phyloP scores from a whole-genome alignment of 768 basidiomycete genomes.

The Lyophyllum semitale region DNA sequence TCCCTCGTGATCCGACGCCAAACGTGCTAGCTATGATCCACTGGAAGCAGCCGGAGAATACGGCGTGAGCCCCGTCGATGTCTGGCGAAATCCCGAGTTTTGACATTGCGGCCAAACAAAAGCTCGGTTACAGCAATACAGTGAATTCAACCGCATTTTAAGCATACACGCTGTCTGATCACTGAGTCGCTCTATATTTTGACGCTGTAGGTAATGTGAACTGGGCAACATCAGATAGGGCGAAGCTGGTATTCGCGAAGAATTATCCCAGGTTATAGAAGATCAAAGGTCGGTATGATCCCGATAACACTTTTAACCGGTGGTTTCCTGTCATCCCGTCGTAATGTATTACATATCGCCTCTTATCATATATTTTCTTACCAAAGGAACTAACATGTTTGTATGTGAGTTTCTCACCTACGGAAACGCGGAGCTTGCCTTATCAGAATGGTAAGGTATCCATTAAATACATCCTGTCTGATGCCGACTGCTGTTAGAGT shows the following conservation, averaged over 20 bases:
- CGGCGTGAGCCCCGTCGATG: background rate
- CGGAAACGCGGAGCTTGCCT: no score
- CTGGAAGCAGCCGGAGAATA: background rate
- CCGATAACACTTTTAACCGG: constrained; percentile 32
- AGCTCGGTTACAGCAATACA: background rate
- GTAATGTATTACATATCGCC: no score
- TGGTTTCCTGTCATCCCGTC: constrained; percentile 34
- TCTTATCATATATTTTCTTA: no score
- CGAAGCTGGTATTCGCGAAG: constrained; percentile 30
- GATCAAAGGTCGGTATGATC: constrained; percentile 29
- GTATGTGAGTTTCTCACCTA: no score
- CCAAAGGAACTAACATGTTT: background rate
- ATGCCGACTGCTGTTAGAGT: no score
- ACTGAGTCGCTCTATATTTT: background rate
- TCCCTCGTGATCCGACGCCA: no score
- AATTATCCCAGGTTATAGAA: constrained; percentile 38
- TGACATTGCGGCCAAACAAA: background rate
- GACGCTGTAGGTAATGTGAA: constrained; percentile 11
- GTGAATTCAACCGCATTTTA: background rate
- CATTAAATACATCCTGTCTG: no score
- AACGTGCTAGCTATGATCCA: no score
- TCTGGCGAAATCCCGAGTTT: background rate
- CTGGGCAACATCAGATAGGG: constrained; percentile 14
- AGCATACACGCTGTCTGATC: background rate
- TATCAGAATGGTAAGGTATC: no score